These are phyloP conservation scores for Annona cherimola DNA, from an alignment of 164 flowering plant species.

Conservation along the genomic window DNA sequence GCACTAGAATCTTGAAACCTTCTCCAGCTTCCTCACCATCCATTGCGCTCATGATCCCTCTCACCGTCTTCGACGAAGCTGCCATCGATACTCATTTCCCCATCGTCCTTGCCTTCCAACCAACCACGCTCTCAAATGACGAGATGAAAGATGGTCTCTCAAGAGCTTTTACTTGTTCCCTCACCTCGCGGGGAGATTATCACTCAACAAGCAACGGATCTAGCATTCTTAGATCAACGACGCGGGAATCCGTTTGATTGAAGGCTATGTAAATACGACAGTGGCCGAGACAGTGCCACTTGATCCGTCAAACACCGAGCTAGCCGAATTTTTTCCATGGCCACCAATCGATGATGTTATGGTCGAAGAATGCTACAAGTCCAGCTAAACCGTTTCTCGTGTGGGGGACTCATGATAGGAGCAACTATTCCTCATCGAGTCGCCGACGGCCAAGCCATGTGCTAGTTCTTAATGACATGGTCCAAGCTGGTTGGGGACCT, in stretches of 20 bases:
- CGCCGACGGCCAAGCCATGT: slow-evolving; percentile 27
- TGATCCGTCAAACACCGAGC: slow-evolving; percentile 1
- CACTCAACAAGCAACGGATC: background rate
- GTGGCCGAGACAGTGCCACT: slow-evolving; percentile 7
- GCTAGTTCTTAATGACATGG: slow-evolving; percentile 33
- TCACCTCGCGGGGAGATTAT: slow-evolving; percentile 6
- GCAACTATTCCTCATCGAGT: slow-evolving; percentile 26
- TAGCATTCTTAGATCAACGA: slow-evolving; percentile 8
- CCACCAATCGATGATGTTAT: slow-evolving; percentile 14
- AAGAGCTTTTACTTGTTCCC: slow-evolving; percentile 8
- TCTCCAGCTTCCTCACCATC: background rate
- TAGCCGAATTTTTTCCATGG: slow-evolving; percentile 20
- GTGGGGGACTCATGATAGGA: slow-evolving; percentile 29
- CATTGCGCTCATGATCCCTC: slow-evolving; percentile 3
- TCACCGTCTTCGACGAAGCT: slow-evolving; percentile 17
- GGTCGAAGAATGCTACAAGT: slow-evolving; percentile 25
- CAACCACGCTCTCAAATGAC: slow-evolving; percentile 8
- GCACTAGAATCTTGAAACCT: slow-evolving; percentile 1
- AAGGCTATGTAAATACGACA: slow-evolving; percentile 8
- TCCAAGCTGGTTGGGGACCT: slow-evolving; percentile 26
- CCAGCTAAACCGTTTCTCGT: slow-evolving; percentile 33
- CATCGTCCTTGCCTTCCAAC: slow-evolving; percentile 7
- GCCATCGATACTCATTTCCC: slow-evolving; percentile 9
- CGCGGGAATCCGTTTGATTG: slow-evolving; percentile 12
- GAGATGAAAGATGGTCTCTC: slow-evolving; percentile 10